Evolutionary conservation across 108 stramenopile species (phyloP).

Genomic region (Licmophora abbreviata): DNA sequence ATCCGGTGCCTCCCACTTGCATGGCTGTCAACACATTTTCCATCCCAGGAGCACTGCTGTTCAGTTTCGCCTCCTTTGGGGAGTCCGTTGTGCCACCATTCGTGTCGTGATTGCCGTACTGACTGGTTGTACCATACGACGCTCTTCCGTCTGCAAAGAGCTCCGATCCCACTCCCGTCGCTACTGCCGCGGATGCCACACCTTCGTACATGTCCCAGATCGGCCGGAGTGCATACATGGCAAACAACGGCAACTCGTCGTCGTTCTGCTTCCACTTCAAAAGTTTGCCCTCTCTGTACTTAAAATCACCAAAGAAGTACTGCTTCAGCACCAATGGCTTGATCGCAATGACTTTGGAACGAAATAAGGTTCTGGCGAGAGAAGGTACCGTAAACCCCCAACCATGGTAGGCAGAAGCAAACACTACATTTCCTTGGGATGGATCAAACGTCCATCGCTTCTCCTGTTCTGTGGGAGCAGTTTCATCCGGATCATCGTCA

Average conservation of each 20-base stretch:
- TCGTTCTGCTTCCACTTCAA: slow-evolving; percentile 62
- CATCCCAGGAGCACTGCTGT: slow-evolving; percentile 62
- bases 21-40: slow-evolving; percentile 47
- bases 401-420: slow-evolving; percentile 88
- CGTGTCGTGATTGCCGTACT: slow-evolving; percentile 8
- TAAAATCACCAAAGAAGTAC: slow-evolving; percentile 73
- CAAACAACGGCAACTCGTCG: slow-evolving; percentile 65
- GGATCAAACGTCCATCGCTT: slow-evolving; percentile 91
- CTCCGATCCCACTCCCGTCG: slow-evolving; percentile 35
- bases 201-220: slow-evolving; percentile 79
- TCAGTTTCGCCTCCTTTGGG: slow-evolving; percentile 38
- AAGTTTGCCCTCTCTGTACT: slow-evolving; percentile 55
- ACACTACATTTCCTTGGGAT: slow-evolving; percentile 89
- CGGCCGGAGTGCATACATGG: slow-evolving; percentile 57
- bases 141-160: slow-evolving; percentile 39
- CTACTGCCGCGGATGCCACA: slow-evolving; percentile 42
- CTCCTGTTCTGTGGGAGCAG: too few species aligned
- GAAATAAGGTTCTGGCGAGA: slow-evolving; percentile 68
- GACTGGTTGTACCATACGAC: neutral
- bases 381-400: slow-evolving; percentile 91
- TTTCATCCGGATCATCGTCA: slow-evolving; percentile 10
- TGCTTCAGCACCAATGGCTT: slow-evolving; percentile 69
- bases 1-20: slow-evolving; percentile 35
- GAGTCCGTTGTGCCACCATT: too few species aligned
- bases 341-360: slow-evolving; percentile 48